phyloP scores from a whole-genome alignment of 495 filamentous ascomycete species.

The Diplogelasinospora grovesii region DNA sequence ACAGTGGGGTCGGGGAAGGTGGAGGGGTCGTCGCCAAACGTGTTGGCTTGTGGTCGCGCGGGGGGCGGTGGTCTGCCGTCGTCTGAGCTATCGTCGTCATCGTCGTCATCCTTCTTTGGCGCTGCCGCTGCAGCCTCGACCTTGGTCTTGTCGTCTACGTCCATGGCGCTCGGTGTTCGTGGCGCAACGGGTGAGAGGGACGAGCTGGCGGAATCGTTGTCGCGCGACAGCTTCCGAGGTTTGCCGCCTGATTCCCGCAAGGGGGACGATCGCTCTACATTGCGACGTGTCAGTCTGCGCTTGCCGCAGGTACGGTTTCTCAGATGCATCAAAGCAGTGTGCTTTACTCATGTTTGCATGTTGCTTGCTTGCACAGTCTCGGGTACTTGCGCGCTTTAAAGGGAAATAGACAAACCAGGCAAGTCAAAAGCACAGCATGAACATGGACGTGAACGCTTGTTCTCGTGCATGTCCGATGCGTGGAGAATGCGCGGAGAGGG shows the following conservation, averaged over 20 bases:
- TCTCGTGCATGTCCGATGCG: no score
- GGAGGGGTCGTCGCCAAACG: slow-evolving; percentile 88
- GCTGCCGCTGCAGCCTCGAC: no score
- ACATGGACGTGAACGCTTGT: no score
- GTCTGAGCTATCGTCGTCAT: slow-evolving; percentile 56
- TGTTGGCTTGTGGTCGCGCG: slow-evolving; percentile 63
- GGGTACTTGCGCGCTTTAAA: no score
- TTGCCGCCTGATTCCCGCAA: slow-evolving; percentile 34
- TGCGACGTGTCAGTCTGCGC: slow-evolving; percentile 6
- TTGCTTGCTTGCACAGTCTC: no score
- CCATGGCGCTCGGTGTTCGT: slow-evolving; percentile 42
- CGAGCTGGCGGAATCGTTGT: slow-evolving; percentile 54
- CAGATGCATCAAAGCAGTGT: no score
- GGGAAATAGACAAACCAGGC: no score
- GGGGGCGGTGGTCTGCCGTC: slow-evolving; percentile 76
- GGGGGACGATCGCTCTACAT: slow-evolving; percentile 39
- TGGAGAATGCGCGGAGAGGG: no score
- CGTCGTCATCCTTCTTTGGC: slow-evolving; percentile 44
- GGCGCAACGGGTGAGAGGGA: slow-evolving; percentile 55
- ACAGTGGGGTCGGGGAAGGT: slow-evolving; percentile 88
- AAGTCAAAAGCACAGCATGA: no score
- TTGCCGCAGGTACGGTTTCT: not conserved
- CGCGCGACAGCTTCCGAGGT: slow-evolving; percentile 42
- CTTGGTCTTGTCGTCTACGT: slow-evolving; percentile 44
- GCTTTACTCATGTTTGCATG: no score